A percentile compares a stretch with the other conserved stretches of the same genome.
phyloP scores from a whole-genome alignment of 2,329 filamentous ascomycete species.

The Sclerotinia subarctica region DNA sequence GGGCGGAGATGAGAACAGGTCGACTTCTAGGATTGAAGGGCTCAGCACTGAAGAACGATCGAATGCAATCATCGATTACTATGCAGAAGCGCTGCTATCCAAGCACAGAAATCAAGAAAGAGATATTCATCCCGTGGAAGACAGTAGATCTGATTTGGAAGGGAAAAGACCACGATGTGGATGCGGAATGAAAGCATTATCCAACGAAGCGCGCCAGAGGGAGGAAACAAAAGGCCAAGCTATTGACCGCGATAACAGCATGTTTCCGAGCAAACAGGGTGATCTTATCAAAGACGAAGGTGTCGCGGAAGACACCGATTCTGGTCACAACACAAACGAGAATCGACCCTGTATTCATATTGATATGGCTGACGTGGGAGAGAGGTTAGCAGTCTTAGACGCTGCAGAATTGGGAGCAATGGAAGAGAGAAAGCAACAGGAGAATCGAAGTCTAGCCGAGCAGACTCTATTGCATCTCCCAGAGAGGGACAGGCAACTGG shows the following conservation, averaged over 20 bases:
- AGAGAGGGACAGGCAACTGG: background rate
- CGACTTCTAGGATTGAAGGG: background rate
- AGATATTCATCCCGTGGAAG: background rate
- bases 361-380: background rate
- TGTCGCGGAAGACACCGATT: background rate
- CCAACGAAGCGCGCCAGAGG: background rate
- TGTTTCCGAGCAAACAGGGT: background rate
- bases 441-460: background rate
- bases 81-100: background rate
- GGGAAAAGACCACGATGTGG: background rate
- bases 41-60: background rate
- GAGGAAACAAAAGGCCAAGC: background rate
- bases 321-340: background rate
- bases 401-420: background rate
- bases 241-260: background rate
- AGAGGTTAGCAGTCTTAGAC: background rate
- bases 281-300: background rate
- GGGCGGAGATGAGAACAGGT: background rate
- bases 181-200: background rate
- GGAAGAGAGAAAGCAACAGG: background rate
- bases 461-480: background rate
- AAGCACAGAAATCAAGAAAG: background rate
- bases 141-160: background rate
- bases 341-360: background rate
- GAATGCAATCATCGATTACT: background rate